Evolutionary conservation across 164 flowering plant genomes (phyloP).

Genomic region (Aristolochia fimbriata): DNA sequence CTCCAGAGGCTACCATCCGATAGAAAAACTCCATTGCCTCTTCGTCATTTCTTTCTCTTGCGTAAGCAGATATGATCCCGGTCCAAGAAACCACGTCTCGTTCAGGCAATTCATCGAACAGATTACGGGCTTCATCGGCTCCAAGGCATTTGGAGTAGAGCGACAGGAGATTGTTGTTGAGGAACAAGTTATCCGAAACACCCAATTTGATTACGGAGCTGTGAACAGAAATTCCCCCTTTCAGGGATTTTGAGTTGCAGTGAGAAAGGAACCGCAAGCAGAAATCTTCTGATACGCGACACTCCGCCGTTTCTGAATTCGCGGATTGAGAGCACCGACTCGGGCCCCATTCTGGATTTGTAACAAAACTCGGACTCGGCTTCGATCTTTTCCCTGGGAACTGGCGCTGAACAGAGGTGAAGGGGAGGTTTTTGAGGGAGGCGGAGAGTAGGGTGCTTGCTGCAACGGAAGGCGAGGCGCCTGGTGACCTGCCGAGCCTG

Average conservation of each 20-base stretch:
- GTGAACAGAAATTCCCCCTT: slow-evolving; percentile 39
- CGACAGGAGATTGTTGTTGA: slow-evolving; percentile 37
- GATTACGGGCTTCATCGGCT: slow-evolving; percentile 22
- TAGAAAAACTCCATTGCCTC: slow-evolving; percentile 31
- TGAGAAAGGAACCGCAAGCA: slow-evolving; percentile 23
- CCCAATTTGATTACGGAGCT: slow-evolving; percentile 41
- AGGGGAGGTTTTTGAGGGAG: not conserved
- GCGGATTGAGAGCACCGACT: not conserved
- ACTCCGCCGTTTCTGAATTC: not conserved
- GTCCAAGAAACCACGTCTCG: slow-evolving; percentile 57
- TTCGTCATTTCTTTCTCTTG: slow-evolving; percentile 12
- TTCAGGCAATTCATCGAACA: slow-evolving; percentile 43
- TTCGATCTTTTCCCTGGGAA: not conserved
- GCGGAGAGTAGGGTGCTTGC: not conserved
- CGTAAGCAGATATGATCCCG: slow-evolving; percentile 33
- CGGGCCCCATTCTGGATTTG: not conserved
- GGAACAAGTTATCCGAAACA: slow-evolving; percentile 24
- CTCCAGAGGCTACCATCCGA: slow-evolving; percentile 27
- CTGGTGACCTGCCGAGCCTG: not conserved
- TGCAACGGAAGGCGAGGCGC: not conserved
- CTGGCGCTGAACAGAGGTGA: not conserved
- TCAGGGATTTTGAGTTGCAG: slow-evolving; percentile 33
- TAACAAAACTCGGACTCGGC: not conserved
- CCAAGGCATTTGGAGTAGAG: slow-evolving; percentile 35
- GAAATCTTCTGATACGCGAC: slow-evolving; percentile 13